Evolutionary conservation across 805 yeast genomes (phyloP), one percentile per base, ranked within the genome.

Genomic region (Diddensiella transvaalensis): DNA sequence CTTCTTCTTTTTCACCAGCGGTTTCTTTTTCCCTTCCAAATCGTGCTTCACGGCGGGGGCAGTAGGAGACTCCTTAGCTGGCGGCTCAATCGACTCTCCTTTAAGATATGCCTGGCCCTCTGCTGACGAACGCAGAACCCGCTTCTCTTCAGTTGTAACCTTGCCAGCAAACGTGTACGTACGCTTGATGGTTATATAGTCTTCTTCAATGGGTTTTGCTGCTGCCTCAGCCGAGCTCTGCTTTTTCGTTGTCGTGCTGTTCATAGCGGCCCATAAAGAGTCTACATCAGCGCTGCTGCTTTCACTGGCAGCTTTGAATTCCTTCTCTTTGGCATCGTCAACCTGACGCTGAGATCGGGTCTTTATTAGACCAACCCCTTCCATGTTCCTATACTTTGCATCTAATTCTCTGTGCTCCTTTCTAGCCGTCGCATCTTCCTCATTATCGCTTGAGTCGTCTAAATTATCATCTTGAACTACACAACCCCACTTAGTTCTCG

Each of bases 141-240:
- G 72, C 65, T 87, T 88, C 50, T 83, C 82, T 60, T 90, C 96
- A 0, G 84, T 78, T 1, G 85, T 74, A 2, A 80, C 72, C 58
- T 85, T 85, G 3, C 97, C 97, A 0, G 99, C 98, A 74, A 88
- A 91, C 49, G 86, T 85, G 62, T 87, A 91, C 2, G 82, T 78
- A 53, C 93, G 75, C 51, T 78, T 82, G 48, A 91, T 89, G 57
- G 80, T 78, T 48, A 91, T 77, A 61, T 75, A 75, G 44, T 82
- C 81, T 15, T 72, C 75, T 15, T 58, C 60, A 3, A 44, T 36
- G 8, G 29, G 23, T 24, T 35, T 13, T 11, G 46, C 17, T n/a
- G 19, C 17, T n/a, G 13, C 24, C 17, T 26, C 17, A 40, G 39
- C 44, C 26, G 17, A 48, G 10, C 21, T 22, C 8, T 17, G 17